Conservation (phyloP, 371 early-diverging fungal genomes). For the Syncephalastrum racemosum region DNA sequence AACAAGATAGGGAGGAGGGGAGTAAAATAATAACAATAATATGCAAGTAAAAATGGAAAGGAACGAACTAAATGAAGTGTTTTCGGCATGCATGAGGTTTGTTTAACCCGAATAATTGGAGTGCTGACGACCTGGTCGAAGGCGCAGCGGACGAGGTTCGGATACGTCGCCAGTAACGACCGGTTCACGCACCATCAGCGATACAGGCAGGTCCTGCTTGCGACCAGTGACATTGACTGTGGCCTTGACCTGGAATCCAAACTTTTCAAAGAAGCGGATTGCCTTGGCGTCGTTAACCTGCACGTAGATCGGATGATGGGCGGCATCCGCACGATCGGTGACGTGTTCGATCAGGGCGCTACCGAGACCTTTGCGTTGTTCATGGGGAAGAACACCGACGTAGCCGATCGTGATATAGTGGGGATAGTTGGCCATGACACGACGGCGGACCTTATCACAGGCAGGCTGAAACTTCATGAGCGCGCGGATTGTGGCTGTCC, state of each 20-base stretch:
- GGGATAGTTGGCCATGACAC: conserved; percentile 26
- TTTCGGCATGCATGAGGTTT: background rate
- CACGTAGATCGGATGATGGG: conserved; percentile 84
- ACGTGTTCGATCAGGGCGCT: conserved; percentile 33
- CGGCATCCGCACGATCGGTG: conserved; percentile 61
- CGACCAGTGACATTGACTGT: conserved; percentile 14
- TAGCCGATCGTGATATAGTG: conserved; percentile 37
- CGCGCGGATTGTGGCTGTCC: conserved; percentile 31
- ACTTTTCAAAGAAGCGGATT: conserved; percentile 57
- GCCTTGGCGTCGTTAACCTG: conserved; percentile 87
- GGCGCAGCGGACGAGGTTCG: conserved; percentile 23
- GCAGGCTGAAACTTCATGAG: conserved; percentile 30
- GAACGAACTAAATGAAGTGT: background rate
- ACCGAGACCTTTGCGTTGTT: conserved; percentile 45
- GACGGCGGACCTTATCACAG: conserved; percentile 34
- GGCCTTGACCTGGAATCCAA: conserved; percentile 33
- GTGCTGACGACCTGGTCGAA: conserved; percentile 42
- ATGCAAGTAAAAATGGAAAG: no score
- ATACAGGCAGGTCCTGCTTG: conserved; percentile 15
- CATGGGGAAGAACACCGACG: conserved; percentile 43
- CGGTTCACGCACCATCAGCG: conserved; percentile 39
- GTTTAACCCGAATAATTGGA: conserved; percentile 20
- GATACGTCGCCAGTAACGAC: conserved; percentile 6
- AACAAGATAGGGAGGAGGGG: no score
- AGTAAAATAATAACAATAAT: no score